Base-by-base conservation (phyloP, 2,329 filamentous ascomycete species). In the Dothideomycetes sp. region DNA sequence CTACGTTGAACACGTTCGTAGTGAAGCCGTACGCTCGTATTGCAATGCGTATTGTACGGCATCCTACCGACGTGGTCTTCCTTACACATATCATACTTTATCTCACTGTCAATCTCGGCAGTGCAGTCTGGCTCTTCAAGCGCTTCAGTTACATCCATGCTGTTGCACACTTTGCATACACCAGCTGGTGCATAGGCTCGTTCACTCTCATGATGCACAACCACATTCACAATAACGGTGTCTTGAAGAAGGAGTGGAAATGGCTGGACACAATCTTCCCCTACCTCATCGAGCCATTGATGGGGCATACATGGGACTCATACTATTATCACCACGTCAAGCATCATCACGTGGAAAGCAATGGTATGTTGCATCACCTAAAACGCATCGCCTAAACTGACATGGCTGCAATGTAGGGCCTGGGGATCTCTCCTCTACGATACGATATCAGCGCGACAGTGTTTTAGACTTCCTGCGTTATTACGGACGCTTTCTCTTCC, bases 261-360 rank as follows among this genome's bases (percentile, higher is more conserved):
- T 52, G 70, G 22, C 58, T 88, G 42, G 84, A 89, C 52, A 54
- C 60, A 4, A 38, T 69, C 2, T 88, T 87, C 49, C 84, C 84
- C 0, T 89, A 86, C 54, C 58, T 88, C 31, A 65, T 76, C 9
- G 81, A 87, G 49, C 83, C 83, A 0, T 60, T 89, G 42, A 81
- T 86, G 73, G 84, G 84, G 9, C 84, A 89, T 52, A 87, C 83
- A 0, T 87, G 82, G 81, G 85, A 89, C 61, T 80, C 79, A 2
- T 89, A 89, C 62, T 89, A 73, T 56, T 88, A 86, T 53, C 84
- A 89, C 54, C 84, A 89, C 52, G 81, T 88, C 54, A 89, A 88
- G 65, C 82, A 87, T 53, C 84, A 89, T 53, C 84, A 89, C 48
- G 77, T 88, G 40, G 84, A 88, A 60, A 80, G 77, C 45, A 89